Evolutionary conservation across 345 rosid genomes (phyloP), one percentile per base, ranked within the genome.

Genomic region (Kernera saxatilis): DNA sequence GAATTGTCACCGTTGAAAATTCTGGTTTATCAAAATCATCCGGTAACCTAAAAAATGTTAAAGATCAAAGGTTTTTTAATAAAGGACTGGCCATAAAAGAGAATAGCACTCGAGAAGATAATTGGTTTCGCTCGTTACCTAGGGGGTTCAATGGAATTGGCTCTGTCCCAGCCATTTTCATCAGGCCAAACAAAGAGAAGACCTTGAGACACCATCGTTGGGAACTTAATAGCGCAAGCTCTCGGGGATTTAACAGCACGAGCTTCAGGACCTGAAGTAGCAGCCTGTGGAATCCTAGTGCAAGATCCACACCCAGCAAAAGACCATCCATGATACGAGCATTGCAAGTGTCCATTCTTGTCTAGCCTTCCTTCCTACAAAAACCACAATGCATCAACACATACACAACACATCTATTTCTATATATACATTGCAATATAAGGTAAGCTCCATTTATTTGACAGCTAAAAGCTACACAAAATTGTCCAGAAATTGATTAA

Each of bases 241-340:
- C 90, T 85, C 0, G 93, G 93, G 33, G 97, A 89, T 70, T 57
- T 80, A 41, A 86, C 79, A 26, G 99, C 97, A 33, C 90, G 93
- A 73, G 92, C 93, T 86, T 94, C 99, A 46, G 99, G 99, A 50
- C 99, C 97, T 69, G 93, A 81, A 64, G 87, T 51, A 15, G 87
- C 57, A 63, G 99, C 99, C 78, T 91, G 95, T 19, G 99, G 99
- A 40, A 94, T 94, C 70, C 52, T 68, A 18, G 96, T 84, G 70
- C 99, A 94, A 27, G 96, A 91, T 53, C 99, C 99, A 27, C 92
- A 85, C 21, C 97, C 95, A 39, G 71, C 77, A 72, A 91, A 94
- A 1, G 99, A 94, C 99, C 97, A 94, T 30, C 99, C 99, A 63
- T 91, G 99, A 71, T 94, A 91, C 15, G 99, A 94, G 77, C 99